phyloP scores from a whole-genome alignment of 495 filamentous ascomycete species.

The Daldinia bambusicola region DNA sequence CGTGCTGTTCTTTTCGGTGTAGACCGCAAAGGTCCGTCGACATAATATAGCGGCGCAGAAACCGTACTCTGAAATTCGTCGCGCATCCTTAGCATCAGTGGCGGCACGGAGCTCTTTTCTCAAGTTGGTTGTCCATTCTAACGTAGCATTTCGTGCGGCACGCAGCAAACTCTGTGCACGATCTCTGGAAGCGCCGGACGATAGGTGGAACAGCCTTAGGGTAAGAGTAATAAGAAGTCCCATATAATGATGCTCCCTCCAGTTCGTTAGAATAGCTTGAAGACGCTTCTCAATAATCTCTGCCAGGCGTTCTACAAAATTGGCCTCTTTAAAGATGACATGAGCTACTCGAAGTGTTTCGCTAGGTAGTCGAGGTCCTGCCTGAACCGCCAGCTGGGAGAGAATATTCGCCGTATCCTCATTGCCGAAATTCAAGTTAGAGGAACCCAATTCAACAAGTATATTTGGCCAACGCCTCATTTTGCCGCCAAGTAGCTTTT shows the following conservation, averaged over 20 bases:
- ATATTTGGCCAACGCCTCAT: constrained; percentile 60
- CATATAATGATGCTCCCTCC: constrained; percentile 64
- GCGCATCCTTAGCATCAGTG: constrained; percentile 51
- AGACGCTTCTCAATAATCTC: constrained; percentile 57
- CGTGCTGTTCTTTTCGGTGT: constrained; percentile 12
- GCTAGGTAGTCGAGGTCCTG: constrained; percentile 52
- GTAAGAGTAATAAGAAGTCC: constrained; percentile 58
- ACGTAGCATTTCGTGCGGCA: constrained; percentile 36
- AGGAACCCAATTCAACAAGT: constrained; percentile 61
- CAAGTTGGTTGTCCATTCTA: constrained; percentile 58
- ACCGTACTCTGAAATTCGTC: constrained; percentile 52
- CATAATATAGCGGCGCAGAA: constrained; percentile 63
- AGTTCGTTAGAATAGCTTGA: constrained; percentile 56
- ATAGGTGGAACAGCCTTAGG: constrained; percentile 47
- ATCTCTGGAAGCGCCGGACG: neutral
- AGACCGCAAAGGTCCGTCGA: constrained; percentile 57
- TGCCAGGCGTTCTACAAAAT: constrained; percentile 57
- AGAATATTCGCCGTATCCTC: constrained; percentile 57
- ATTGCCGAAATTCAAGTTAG: constrained; percentile 64
- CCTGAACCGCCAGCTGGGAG: constrained; percentile 57
- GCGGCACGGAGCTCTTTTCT: constrained; percentile 56
- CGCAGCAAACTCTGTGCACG: constrained; percentile 29
- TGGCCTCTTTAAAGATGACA: constrained; percentile 55
- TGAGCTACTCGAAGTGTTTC: constrained; percentile 56
- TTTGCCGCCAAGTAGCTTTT: constrained; percentile 58